Base-by-base conservation (phyloP, 495 filamentous ascomycete genomes). In the Trichoderma asperelloides region DNA sequence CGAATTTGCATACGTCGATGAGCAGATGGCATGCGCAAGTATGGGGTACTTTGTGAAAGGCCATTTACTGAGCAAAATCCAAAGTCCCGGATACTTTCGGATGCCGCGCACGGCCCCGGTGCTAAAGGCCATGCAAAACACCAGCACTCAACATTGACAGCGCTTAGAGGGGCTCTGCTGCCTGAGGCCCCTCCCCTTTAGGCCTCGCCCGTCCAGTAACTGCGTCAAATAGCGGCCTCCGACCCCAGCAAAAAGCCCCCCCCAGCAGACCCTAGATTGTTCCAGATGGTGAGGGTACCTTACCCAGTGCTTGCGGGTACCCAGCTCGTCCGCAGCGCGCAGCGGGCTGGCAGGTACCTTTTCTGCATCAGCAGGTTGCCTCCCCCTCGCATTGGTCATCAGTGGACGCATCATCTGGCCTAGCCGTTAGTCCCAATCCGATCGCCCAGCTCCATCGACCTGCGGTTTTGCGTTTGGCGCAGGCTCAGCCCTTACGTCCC, bases 311-410 rank as follows among this genome's bases (percentile, higher is more conserved):
- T 12, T 1, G 41, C 55, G 7, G 25, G 18, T 51, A 51, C 47
- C 4, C 9, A n/a, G 47, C 4, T 51, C 9, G 18, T 51, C n/a
- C 47, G 8, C n/a, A 51, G 1, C 30, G 23, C 16, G 27, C 55
- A 57, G 23, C 23, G 4, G 55, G 2, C 11, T 30, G 13, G 27
- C 55, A 60, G 55, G 55, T 30, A 60, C 11, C 16, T 60, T 11
- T 12, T 18, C 12, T 30, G 55, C 55, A 60, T 30, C 25, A 16
- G 55, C 55, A 60, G 55, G 55, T 60, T 55, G 49, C 49, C 49
- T 55, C 55, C 55, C 55, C 55, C 55, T 60, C 25, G 11, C 49
- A 21, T 27, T 57, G 23, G 49, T 57, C 55, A 60, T 60, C 55
- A 60, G 55, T 60, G 55, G 55, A 18, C 55, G 55, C 25, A 60